Base-by-base conservation (phyloP, 2,329 filamentous ascomycete species). In the Emergomyces africanus region DNA sequence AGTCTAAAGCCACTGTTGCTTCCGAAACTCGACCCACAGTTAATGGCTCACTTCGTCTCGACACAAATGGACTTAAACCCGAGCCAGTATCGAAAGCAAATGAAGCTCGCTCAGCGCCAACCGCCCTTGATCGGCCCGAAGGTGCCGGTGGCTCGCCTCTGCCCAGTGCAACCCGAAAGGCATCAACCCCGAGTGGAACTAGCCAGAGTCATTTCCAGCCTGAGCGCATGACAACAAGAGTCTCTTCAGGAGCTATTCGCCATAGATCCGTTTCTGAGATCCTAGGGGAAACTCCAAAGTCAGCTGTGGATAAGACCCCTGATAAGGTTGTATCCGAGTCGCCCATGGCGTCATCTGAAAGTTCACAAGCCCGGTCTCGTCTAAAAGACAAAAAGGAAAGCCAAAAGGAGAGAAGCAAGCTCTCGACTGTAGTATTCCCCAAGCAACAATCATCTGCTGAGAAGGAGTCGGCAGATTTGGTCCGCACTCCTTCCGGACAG, bases 381-480 rank as follows among this genome's bases (percentile, higher is more conserved):
- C 67, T 75, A 39, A 76, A 74, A 48, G 79, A 81, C 60, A 74
- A 75, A 44, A 83, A 81, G 64, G 78, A 81, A 37, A 81, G 78
- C 63, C 79, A 82, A 56, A 86, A 84, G 62, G 76, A 78, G 60
- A 69, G 75, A 67, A 83, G 79, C 63, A 86, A 86, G 65, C 77
- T 86, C 15, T 89, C 86, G 1, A 88, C 84, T 0, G 89, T 94
- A 3, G 80, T 92, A 0, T 94, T 95, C 69, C 86, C 87, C 2
- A 90, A 88, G 67, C 83, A 84, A 59, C 75, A 77, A 63, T 65
- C 72, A 23, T 73, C 78, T 23, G 73, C 78, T 15, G 80, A 83
- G 41, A 80, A 65, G 37, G 72, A 74, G 37, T 66, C 67, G 23
- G 66, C 70, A 64, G 69, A 75, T 42, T 60, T 77, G 46, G 63